Evolutionary conservation across 129 eudicot genomes (phyloP).

Genomic region (Ambrosia trifida): DNA sequence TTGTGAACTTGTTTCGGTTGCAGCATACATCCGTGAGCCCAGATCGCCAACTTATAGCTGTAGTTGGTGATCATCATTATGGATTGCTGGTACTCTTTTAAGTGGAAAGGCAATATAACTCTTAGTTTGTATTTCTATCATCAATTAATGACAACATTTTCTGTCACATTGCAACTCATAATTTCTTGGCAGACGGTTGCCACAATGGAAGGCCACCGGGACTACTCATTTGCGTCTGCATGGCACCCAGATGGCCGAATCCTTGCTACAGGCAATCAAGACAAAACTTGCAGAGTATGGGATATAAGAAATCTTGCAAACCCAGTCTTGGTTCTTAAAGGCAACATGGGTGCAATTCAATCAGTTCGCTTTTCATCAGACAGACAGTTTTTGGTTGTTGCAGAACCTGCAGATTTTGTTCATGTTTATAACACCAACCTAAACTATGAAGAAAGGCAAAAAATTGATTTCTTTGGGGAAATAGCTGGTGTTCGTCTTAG

Average conservation of each 20-base stretch:
- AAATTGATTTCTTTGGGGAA: conserved; percentile 84
- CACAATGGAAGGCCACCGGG: conserved; percentile 68
- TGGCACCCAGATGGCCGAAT: conserved; percentile 41
- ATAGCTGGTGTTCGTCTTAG: conserved; percentile 74
- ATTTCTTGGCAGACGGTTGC: conserved; percentile 50
- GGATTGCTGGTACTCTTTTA: conserved; percentile 66
- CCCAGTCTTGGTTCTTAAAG: conserved; percentile 57
- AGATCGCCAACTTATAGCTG: conserved; percentile 56
- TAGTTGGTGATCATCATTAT: conserved; percentile 76
- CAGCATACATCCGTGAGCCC: conserved; percentile 95
- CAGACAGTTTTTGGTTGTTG: conserved; percentile 67
- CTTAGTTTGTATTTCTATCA: not conserved
- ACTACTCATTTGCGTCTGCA: conserved; percentile 79
- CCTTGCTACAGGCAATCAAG: conserved; percentile 85
- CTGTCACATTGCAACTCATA: not conserved
- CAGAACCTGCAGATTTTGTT: conserved; percentile 87
- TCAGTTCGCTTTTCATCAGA: conserved; percentile 72
- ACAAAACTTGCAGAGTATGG: conserved; percentile 88
- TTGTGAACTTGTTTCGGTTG: conserved; percentile 23
- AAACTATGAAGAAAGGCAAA: conserved; percentile 55
- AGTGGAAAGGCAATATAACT: conserved; percentile 61
- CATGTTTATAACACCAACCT: conserved; percentile 51
- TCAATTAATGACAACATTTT: not conserved
- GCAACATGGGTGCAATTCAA: conserved; percentile 78
- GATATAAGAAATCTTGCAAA: conserved; percentile 62